Evolutionary conservation across 2,329 filamentous ascomycete species (phyloP).

Genomic region (Colletotrichum tabaci): DNA sequence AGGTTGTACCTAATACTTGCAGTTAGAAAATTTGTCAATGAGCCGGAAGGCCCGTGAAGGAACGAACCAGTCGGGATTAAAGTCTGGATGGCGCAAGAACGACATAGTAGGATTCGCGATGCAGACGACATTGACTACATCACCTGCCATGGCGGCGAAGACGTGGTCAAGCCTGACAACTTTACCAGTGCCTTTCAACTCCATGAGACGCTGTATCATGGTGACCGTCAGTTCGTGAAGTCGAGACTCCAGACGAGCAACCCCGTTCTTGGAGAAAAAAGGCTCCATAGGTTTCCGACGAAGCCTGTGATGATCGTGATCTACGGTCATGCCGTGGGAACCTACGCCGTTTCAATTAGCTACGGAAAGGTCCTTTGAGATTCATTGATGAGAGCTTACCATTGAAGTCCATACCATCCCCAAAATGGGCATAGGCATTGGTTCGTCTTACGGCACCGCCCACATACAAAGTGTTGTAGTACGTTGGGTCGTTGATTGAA

Average conservation of each 20-base stretch:
- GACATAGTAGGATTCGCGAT: not conserved
- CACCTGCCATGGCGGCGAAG: slow-evolving; percentile 1
- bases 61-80: slow-evolving; percentile 2
- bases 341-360: not conserved
- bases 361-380: not conserved
- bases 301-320: slow-evolving; percentile 51
- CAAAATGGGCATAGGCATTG: not conserved
- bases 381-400: not conserved
- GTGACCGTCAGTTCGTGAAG: not conserved
- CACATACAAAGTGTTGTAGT: slow-evolving; percentile 43
- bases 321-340: slow-evolving; percentile 42
- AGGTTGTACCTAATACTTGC: not conserved
- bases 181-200: not conserved
- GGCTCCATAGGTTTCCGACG: slow-evolving; percentile 48
- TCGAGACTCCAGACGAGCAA: not conserved
- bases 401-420: slow-evolving; percentile 3
- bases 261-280: slow-evolving; percentile 50
- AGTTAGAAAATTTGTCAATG: not conserved
- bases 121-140: not conserved
- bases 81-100: not conserved
- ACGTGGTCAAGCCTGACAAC: slow-evolving; percentile 4
- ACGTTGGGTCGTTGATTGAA: slow-evolving; percentile 47
- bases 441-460: not conserved
- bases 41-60: not conserved
- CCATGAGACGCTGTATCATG: not conserved